Evolutionary conservation across 2,329 filamentous ascomycete genomes (phyloP), one percentile per base, ranked within the genome.

Genomic region (Aspergillus tamarii): DNA sequence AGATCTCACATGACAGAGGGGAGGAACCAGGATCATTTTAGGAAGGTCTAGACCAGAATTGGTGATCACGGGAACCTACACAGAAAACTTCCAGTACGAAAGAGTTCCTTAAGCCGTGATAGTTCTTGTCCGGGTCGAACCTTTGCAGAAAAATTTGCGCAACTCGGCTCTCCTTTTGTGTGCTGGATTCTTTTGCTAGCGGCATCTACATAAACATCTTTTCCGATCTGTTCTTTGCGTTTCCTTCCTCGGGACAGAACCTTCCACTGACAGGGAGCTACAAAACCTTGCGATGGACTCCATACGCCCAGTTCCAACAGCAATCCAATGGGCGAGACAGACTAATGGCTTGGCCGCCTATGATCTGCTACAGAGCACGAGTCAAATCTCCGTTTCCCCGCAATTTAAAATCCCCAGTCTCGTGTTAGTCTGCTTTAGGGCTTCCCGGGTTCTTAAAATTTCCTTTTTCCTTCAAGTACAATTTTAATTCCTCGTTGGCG

Each of bases 261-360:
- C 39, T 41, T 41, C 16, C 39, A 19, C 19, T 41, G 39, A 41
- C 39, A 41, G 16, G 39, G 39, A 41, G 19, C 39, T 41, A 41
- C 39, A n/a, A 41, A 41, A 41, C 39, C 19, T 41, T 41, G 16
- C 36, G 36, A 39, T 39, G 19, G 14, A 16, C 14, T 41, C 19
- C 19, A 8, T 9, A 41, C 16, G 19, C 39, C 43, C 43, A 46
- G 43, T 46, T 46, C 43, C 30, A 39, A 16, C 12, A 55, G n/a
- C 52, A 41, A 39, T 39, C 52, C 52, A 55, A 55, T 55, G 16
- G 6, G 10, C n/a, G 32, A 21, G 63, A 32, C 59, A 59, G 59
- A 46, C 56, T 62, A 62, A 39, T 36, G 55, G 61, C 61, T 62
- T 56, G 61, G 61, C 61, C 32, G 32, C 52, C 23, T 55, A 39